These are phyloP conservation scores for Talaromyces piceae DNA, from an alignment of 2,329 filamentous ascomycete genomes.

Conservation along the genomic window DNA sequence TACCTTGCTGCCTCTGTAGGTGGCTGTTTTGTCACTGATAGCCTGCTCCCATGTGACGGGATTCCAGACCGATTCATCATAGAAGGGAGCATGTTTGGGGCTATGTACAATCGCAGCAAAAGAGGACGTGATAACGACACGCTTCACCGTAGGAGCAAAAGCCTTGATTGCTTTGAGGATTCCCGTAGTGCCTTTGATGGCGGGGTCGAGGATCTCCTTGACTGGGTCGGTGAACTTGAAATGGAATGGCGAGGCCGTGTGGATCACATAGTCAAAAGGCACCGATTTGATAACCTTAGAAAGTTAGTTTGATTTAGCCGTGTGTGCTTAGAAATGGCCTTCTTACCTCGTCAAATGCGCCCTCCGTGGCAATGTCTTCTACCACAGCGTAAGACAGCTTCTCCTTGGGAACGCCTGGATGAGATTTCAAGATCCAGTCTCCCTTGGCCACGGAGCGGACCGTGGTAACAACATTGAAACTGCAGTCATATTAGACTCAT, in stretches of 20 bases:
- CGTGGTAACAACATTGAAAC: slow-evolving; percentile 56
- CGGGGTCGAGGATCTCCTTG: slow-evolving; percentile 54
- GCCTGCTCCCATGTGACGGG: slow-evolving; percentile 38
- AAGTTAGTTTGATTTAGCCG: no score
- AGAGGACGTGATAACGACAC: slow-evolving; percentile 63
- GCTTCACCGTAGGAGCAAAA: slow-evolving; percentile 58
- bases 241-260: slow-evolving; percentile 69
- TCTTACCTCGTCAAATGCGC: slow-evolving; percentile 57
- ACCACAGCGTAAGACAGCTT: slow-evolving; percentile 61
- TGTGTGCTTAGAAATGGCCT: no score
- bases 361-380: slow-evolving; percentile 61
- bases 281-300: slow-evolving; percentile 48
- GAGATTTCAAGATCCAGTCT: slow-evolving; percentile 50
- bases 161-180: slow-evolving; percentile 56
- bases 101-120: slow-evolving; percentile 58
- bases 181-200: slow-evolving; percentile 56
- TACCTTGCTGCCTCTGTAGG: slow-evolving; percentile 49
- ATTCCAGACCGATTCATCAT: slow-evolving; percentile 37
- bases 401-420: slow-evolving; percentile 45
- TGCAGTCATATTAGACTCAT: slow-evolving; percentile 17
- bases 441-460: slow-evolving; percentile 57
- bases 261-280: slow-evolving; percentile 65
- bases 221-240: slow-evolving; percentile 64
- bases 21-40: slow-evolving; percentile 23
- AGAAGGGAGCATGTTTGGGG: slow-evolving; percentile 26